phyloP scores from a whole-genome alignment of 2,329 filamentous ascomycete genomes.

The Cordyceps fumosorosea region DNA sequence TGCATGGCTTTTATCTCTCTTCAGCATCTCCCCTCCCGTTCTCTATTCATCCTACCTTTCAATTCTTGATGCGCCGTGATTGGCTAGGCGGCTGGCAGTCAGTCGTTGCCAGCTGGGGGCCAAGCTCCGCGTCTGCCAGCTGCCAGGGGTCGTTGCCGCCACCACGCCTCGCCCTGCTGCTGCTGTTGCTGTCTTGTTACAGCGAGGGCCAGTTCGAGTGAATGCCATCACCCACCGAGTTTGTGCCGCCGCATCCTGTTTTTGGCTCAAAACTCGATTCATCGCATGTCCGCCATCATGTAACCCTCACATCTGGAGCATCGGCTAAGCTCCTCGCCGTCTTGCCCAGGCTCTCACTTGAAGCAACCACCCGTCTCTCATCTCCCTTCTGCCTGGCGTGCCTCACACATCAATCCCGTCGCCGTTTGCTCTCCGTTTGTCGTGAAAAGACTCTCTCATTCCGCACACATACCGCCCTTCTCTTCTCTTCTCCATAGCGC shows the following conservation, averaged over 20 bases:
- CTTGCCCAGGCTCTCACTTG: neutral
- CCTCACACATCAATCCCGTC: neutral
- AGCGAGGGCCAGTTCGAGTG: neutral
- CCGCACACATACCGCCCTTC: neutral
- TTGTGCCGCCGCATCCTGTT: neutral
- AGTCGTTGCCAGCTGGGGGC: constrained; percentile 7
- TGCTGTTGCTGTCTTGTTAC: constrained; percentile 4
- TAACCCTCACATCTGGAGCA: neutral
- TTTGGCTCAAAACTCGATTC: neutral
- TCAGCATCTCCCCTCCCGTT: neutral
- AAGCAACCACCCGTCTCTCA: neutral
- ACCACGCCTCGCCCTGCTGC: neutral
- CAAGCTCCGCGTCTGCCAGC: constrained; percentile 6
- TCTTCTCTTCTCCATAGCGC: neutral
- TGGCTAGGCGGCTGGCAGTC: neutral
- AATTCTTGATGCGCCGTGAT: neutral
- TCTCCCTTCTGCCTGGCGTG: neutral
- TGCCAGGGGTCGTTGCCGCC: constrained; percentile 5
- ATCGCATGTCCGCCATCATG: neutral
- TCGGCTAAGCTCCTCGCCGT: neutral
- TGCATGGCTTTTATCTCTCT: neutral
- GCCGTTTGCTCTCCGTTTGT: constrained; percentile 10
- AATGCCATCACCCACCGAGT: constrained; percentile 6
- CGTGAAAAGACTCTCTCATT: neutral
- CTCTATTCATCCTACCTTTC: neutral